Percentiles rank a stretch among this genome's conserved stretches.
Evolutionary conservation across 1,139 yeast genomes (phyloP).

Genomic region (Taphrina populina): DNA sequence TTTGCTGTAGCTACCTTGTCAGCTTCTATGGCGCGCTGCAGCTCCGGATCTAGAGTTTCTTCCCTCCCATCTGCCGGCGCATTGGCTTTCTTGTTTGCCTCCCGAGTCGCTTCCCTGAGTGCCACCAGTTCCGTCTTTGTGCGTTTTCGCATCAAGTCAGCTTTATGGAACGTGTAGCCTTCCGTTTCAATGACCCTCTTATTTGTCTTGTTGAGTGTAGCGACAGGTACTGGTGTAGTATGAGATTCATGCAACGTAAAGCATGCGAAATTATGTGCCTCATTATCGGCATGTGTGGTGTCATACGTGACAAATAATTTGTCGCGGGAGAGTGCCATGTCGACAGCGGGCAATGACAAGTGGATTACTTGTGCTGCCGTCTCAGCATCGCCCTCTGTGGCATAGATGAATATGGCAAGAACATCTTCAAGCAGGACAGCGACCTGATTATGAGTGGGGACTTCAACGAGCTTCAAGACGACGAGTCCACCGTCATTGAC

Average conservation of each 20-base stretch:
- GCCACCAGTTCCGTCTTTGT: conserved; percentile 18
- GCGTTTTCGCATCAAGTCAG: conserved; percentile 19
- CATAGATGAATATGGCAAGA: neutral
- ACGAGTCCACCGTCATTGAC: conserved; percentile 65
- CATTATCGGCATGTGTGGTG: neutral
- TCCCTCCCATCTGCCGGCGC: neutral
- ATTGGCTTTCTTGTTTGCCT: neutral
- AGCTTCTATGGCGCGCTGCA: conserved; percentile 12
- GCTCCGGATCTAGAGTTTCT: neutral
- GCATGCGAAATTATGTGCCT: neutral
- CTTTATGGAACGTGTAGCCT: conserved; percentile 1
- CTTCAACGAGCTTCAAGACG: conserved; percentile 57
- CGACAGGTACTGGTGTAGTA: neutral
- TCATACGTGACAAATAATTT: conserved; percentile 3
- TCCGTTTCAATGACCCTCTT: neutral
- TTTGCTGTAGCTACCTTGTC: conserved; percentile 1
- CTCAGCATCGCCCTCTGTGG: neutral
- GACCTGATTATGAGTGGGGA: conserved; percentile 30
- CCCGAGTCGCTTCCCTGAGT: neutral
- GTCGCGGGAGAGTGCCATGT: neutral
- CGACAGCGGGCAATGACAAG: conserved; percentile 2
- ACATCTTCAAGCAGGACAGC: conserved; percentile 10
- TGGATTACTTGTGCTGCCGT: neutral
- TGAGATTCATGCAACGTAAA: neutral
- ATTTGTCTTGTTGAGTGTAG: neutral